Evolutionary conservation across 768 basidiomycete genomes (phyloP).

Genomic region (Pisolithus microcarpus): DNA sequence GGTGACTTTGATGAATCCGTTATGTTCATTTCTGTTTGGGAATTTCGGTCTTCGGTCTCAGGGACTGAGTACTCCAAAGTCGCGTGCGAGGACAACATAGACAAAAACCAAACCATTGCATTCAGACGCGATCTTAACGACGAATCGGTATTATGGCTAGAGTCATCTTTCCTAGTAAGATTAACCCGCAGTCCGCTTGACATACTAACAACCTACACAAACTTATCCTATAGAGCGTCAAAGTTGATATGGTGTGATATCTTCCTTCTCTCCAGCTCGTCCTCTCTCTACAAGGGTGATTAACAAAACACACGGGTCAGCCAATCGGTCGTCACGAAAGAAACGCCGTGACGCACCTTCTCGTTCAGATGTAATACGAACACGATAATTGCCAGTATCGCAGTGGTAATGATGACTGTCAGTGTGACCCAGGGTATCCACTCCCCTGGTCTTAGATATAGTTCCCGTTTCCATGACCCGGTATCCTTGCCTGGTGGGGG

Average conservation of each 20-base stretch:
- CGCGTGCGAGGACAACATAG: no score
- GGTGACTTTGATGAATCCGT: no score
- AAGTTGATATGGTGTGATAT: constrained; percentile 97
- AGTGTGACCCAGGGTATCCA: constrained; percentile 99
- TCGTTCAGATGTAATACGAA: constrained; percentile 86
- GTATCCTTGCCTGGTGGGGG: constrained; percentile 55
- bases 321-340: constrained; percentile 1
- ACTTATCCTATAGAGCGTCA: constrained; percentile 62
- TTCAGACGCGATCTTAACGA: no score
- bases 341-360: constrained; percentile 51
- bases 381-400: constrained; percentile 73
- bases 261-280: constrained; percentile 83
- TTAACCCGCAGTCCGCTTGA: not conserved
- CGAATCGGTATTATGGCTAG: not conserved
- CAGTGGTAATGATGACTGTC: constrained; percentile 68
- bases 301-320: not conserved
- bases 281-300: constrained; percentile 60
- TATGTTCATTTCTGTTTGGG: no score
- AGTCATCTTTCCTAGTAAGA: not conserved
- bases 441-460: constrained; percentile 89
- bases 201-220: no score
- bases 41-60: no score
- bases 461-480: constrained; percentile 69
- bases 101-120: no score
- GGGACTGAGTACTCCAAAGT: no score